Conservation (phyloP, 2,329 filamentous ascomycete genomes). For the Fusarium papillatum region DNA sequence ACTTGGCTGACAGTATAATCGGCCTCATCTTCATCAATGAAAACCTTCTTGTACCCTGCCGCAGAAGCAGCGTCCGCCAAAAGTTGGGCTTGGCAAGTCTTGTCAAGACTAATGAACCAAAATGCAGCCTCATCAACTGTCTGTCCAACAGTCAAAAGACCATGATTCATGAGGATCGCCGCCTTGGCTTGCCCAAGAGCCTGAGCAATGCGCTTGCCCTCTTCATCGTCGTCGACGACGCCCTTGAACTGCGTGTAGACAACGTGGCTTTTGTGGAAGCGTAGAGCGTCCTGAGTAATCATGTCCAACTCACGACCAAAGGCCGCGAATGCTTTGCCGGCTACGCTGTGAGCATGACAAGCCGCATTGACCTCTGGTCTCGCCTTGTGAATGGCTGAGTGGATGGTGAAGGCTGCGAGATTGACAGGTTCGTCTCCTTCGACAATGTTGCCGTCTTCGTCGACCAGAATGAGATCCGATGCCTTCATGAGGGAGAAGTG, state of each 20-base stretch:
- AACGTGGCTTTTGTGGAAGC: neutral
- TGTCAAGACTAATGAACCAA: conserved; percentile 1
- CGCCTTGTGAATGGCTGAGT: conserved; percentile 73
- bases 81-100: neutral
- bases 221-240: neutral
- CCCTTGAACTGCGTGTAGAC: conserved; percentile 4
- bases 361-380: conserved; percentile 73
- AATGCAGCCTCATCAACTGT: conserved; percentile 6
- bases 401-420: conserved; percentile 76
- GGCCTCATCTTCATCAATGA: neutral
- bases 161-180: conserved; percentile 4
- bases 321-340: conserved; percentile 73
- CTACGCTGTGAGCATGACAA: conserved; percentile 73
- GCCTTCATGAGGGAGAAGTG: neutral
- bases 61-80: neutral
- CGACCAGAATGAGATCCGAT: conserved; percentile 74
- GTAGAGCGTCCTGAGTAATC: conserved; percentile 69
- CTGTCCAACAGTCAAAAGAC: conserved; percentile 2
- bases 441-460: conserved; percentile 5
- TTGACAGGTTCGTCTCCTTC: conserved; percentile 63
- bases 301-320: conserved; percentile 75
- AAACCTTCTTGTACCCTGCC: neutral
- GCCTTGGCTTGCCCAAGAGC: conserved; percentile 1
- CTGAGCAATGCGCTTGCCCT: neutral
- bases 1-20: neutral